These are phyloP conservation scores for Daldinia sp. DNA, from an alignment of 2,329 filamentous ascomycete species.

Conservation along the genomic window DNA sequence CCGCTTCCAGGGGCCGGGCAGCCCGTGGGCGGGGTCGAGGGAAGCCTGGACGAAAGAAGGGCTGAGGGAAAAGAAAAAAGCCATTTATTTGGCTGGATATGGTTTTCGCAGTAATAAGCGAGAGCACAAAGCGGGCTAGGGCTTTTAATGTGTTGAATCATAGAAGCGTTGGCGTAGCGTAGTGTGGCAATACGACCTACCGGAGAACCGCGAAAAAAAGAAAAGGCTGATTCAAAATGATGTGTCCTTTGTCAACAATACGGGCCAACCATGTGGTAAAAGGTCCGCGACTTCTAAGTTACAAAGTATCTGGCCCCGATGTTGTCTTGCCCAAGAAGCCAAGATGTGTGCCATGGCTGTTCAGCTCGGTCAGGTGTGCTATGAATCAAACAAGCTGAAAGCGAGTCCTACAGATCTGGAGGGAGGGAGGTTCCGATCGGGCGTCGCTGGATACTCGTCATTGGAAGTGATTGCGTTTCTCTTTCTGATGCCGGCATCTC, in stretches of 20 bases:
- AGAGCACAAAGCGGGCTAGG: not conserved
- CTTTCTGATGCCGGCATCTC: not conserved
- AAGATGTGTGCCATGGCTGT: not conserved
- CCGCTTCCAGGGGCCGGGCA: slow-evolving; percentile 39
- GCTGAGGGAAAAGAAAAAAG: slow-evolving; percentile 19
- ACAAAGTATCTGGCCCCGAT: not conserved
- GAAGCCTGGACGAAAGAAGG: slow-evolving; percentile 46
- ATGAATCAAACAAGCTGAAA: not conserved
- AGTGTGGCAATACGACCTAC: not conserved
- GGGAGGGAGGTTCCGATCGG: not conserved
- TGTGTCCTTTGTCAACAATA: not conserved
- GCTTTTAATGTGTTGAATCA: not conserved
- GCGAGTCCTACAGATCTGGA: not conserved
- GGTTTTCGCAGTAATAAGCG: slow-evolving; percentile 1
- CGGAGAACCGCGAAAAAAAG: not conserved
- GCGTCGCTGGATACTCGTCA: not conserved
- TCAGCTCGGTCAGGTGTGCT: not conserved
- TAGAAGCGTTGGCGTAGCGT: not conserved
- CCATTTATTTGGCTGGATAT: not conserved
- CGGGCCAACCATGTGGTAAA: not conserved
- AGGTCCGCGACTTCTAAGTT: not conserved
- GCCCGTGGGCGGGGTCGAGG: slow-evolving; percentile 46
- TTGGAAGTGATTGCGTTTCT: not conserved
- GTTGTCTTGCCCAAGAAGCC: not conserved
- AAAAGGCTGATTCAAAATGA: not conserved